Evolutionary conservation across 345 rosid genomes (phyloP), one percentile per base, ranked within the genome.

Genomic region (Gossypium raimondii): DNA sequence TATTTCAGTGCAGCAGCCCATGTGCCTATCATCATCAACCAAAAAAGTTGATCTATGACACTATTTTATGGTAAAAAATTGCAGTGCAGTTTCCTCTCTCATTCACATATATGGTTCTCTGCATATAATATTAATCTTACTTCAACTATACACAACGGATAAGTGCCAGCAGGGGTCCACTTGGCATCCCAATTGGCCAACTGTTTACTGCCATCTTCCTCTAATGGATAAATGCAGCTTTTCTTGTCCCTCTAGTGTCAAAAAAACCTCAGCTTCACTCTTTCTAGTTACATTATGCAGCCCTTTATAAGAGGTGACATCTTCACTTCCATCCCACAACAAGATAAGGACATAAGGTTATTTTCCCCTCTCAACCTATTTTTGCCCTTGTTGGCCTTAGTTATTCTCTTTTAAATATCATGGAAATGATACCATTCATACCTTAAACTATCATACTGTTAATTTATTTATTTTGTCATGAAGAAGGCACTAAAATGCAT

Each of bases 101-200:
- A 27, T 60, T 60, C 65, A 60, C 43, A 60, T 13, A 24, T 34
- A 5, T 67, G 38, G 55, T 45, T 45, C 53, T 13, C 70, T 64
- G 16, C 51, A 10, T 64, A 64, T 64, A 18, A 64, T 63, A 58
- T 22, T 45, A 6, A 38, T 70, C 50, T 41, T 29, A 55, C 57
- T 44, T 55, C 78, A 75, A 58, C 53, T 44, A 61, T 74, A 78
- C 73, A 22, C 34, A 55, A 43, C 66, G 86, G 92, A 86, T 85
- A 86, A 86, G 89, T 77, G 84, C 83, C 85, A 67, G 50, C 16
- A 29, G 76, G 87, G 89, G 84, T 82, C 87, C 86, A 78, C 70
- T 4, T 74, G 82, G 51, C 74, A 80, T 81, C 82, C 81, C 48
- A 84, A 72, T 53, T 79, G 85, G 82, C 41, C 59, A 18, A n/a